Evolutionary conservation across 2,329 filamentous ascomycete genomes (phyloP).

Genomic region (Helotiales sp.): DNA sequence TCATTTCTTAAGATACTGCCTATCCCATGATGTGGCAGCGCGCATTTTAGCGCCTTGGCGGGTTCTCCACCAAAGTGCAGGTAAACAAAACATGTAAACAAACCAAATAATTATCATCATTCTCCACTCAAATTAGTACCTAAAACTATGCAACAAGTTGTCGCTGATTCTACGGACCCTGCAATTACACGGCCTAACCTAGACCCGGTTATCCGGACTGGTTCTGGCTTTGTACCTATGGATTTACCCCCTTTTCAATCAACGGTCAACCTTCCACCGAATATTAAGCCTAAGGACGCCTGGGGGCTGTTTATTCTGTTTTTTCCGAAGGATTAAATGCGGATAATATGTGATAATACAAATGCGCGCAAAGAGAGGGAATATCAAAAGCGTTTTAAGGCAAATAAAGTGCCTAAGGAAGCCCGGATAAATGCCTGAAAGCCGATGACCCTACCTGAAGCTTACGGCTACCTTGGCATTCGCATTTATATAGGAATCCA

Average conservation of each 20-base stretch:
- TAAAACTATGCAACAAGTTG: neutral
- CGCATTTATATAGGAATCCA: neutral
- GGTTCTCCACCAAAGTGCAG: neutral
- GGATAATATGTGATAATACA: neutral
- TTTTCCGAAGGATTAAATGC: neutral
- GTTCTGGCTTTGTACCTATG: too few relatives aligned
- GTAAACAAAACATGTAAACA: neutral
- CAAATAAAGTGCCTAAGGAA: neutral
- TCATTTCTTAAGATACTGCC: too few relatives aligned
- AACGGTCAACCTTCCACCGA: too few relatives aligned
- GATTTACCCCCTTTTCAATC: too few relatives aligned
- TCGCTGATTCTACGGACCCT: neutral
- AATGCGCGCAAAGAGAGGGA: neutral
- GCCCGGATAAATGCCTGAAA: neutral
- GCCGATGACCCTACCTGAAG: neutral
- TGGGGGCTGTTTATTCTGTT: neutral
- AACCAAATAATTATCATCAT: neutral
- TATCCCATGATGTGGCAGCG: neutral
- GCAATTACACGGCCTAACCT: too few relatives aligned
- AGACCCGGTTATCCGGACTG: too few relatives aligned
- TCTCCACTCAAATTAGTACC: neutral
- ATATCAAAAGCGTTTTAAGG: neutral
- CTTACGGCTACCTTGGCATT: neutral
- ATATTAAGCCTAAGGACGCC: neutral
- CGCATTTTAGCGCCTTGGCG: neutral